phyloP scores from a whole-genome alignment of 73 alveolate genomes.

The Symbiodinium natans region DNA sequence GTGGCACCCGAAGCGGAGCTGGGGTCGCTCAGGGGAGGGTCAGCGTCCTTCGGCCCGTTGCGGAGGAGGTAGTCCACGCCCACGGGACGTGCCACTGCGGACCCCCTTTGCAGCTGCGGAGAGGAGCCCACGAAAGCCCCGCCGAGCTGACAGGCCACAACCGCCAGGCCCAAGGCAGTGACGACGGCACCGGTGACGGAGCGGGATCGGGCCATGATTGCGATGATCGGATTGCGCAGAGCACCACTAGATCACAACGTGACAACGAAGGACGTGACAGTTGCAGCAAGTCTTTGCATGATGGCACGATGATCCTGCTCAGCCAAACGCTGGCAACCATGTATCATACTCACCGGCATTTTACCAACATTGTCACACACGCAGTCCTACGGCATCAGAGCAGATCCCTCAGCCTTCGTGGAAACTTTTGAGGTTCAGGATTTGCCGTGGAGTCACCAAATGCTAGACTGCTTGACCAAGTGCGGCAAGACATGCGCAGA shows the following conservation, averaged over 20 bases:
- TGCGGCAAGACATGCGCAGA: too few species aligned
- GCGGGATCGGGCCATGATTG: not conserved
- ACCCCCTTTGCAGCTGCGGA: not conserved
- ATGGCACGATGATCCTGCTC: not conserved
- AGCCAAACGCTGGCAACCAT: too few species aligned
- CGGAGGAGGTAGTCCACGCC: conserved; percentile 93
- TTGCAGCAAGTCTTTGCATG: conserved; percentile 6
- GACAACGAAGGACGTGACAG: not conserved
- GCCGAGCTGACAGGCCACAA: not conserved
- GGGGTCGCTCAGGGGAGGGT: conserved; percentile 72
- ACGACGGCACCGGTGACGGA: conserved; percentile 2
- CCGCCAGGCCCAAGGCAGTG: not conserved
- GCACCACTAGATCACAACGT: too few species aligned
- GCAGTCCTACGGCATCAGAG: too few species aligned
- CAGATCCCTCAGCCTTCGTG: too few species aligned
- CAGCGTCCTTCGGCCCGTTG: conserved; percentile 93
- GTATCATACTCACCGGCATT: too few species aligned
- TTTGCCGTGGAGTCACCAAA: too few species aligned
- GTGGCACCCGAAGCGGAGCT: conserved; percentile 63
- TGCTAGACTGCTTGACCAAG: too few species aligned
- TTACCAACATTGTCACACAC: too few species aligned
- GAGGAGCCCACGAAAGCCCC: conserved; percentile 21
- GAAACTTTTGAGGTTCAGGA: too few species aligned
- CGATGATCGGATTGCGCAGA: too few species aligned
- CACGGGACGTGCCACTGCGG: conserved; percentile 46